Conservation (phyloP, 176 grass and related monocot species). For the Otatea glauca region DNA sequence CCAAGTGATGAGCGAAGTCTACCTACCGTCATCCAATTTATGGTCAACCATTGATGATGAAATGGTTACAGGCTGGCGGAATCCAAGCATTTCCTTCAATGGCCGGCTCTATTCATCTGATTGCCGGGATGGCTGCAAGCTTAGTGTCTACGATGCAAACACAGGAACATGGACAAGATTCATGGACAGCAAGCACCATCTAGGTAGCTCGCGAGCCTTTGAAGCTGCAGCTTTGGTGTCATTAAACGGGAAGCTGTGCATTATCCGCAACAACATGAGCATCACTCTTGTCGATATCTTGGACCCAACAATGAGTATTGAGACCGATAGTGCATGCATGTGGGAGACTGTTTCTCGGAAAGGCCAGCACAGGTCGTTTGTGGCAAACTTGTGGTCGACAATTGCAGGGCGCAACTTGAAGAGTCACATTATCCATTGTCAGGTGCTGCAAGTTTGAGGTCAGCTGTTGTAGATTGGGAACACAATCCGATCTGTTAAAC, state of each 20-base stretch:
- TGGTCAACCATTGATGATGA: conserved; percentile 68
- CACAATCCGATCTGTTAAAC: background rate
- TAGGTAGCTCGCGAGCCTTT: conserved; percentile 71
- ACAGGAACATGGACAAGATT: conserved; percentile 72
- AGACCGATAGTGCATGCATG: conserved; percentile 57
- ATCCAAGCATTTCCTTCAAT: conserved; percentile 74
- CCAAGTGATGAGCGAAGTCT: conserved; percentile 69
- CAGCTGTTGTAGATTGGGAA: conserved; percentile 5
- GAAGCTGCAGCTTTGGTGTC: conserved; percentile 82
- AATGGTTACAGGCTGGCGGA: conserved; percentile 83
- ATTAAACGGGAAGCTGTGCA: conserved; percentile 75
- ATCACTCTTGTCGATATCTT: conserved; percentile 77
- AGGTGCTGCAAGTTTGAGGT: conserved; percentile 70
- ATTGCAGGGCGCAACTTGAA: conserved; percentile 70
- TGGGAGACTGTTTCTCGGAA: conserved; percentile 75
- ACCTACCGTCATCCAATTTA: conserved; percentile 54
- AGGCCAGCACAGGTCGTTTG: conserved; percentile 66
- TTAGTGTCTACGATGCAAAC: conserved; percentile 72
- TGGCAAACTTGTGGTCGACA: conserved; percentile 71
- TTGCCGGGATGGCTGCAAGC: conserved; percentile 82
- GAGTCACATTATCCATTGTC: conserved; percentile 85
- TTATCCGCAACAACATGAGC: conserved; percentile 88
- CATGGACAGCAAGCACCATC: conserved; percentile 75
- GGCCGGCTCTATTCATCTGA: conserved; percentile 73
- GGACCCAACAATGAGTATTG: conserved; percentile 50